Evolutionary conservation across 2,329 filamentous ascomycete genomes (phyloP).

Genomic region (Cladosporium cucumerinum): DNA sequence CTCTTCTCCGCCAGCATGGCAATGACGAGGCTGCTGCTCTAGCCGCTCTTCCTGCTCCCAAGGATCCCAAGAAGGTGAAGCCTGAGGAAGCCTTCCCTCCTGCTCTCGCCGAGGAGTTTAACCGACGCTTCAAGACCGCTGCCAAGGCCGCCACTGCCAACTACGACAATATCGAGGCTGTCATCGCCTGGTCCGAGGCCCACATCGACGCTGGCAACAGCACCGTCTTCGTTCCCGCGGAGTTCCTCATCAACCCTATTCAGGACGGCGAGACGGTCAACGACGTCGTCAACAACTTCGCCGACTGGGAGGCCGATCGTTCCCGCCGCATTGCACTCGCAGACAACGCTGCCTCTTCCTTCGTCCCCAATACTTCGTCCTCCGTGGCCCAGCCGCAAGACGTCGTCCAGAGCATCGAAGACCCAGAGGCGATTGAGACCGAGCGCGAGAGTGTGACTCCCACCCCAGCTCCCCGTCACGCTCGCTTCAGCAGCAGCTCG

Average conservation of each 20-base stretch:
- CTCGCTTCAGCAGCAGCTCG: background rate
- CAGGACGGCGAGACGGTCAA: conserved; percentile 23
- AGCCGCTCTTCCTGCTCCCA: conserved; percentile 17
- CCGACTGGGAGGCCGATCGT: conserved; percentile 19
- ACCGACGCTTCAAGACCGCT: conserved; percentile 16
- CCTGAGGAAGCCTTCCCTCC: conserved; percentile 22
- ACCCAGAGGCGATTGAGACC: conserved; percentile 32
- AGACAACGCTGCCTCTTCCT: background rate
- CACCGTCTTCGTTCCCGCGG: conserved; percentile 29
- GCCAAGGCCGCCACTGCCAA: conserved; percentile 18
- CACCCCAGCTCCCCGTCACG: background rate
- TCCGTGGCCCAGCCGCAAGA: background rate
- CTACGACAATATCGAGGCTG: conserved; percentile 25
- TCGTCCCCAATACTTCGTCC: background rate
- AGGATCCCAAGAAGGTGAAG: conserved; percentile 20
- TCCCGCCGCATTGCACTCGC: background rate
- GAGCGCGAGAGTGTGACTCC: conserved; percentile 20
- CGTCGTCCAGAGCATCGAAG: background rate
- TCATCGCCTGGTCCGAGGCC: conserved; percentile 26
- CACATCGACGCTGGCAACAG: conserved; percentile 22
- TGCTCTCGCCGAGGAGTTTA: conserved; percentile 25
- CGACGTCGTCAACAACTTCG: conserved; percentile 26
- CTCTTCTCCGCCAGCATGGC: conserved; percentile 22
- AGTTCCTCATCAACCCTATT: conserved; percentile 30
- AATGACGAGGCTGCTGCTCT: conserved; percentile 19